Evolutionary conservation across 805 yeast genomes (phyloP), one percentile per base, ranked within the genome.

Genomic region (Kodamaea jinghongensis): DNA sequence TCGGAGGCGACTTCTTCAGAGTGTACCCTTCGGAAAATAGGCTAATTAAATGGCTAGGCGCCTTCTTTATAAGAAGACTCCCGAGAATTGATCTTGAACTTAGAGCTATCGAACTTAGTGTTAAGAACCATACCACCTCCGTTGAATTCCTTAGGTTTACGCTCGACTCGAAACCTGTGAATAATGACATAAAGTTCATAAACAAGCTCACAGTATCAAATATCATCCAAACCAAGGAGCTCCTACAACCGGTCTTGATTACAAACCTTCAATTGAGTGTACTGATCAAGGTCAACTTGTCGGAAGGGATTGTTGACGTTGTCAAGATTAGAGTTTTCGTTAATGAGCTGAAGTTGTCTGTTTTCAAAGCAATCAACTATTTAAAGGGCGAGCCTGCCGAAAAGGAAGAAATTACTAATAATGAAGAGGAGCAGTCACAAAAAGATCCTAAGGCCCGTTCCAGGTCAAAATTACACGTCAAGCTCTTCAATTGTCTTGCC

Each of bases 71-170:
- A 4, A 3, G 49, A 6, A 48, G 44, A 28, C 17, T 58, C 4
- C 63, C 67, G 0, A 34, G 43, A 10, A 20, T 55, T 1, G 58
- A 55, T 28, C 31, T 59, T 10, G 67, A 59, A 43, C 28, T 56
- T 10, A 48, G 55, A 17, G 45, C 46, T 34, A 23, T 47, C 6
- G 11, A 34, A 9, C 7, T 39, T 4, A 31, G 26, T 31, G 30
- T 23, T 9, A 20, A 31, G 6, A 28, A 23, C 8, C 41, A 35
- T 12, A 14, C 52, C 6, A 15, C 39, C 20, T 20, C 41, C 9
- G 11, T 50, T 2, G 60, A 55, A 14, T 62, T 53, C 42, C 17
- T 53, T n/a, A 50, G 44, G 34, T 47, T 60, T 22, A 48, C 39
- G 6, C 33, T 53, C 7, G 23, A n/a, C 4, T 52, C 65, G 7